Percentiles rank a stretch among this genome's conserved stretches.
phyloP scores from a whole-genome alignment of 2,329 filamentous ascomycete species.

The Grosmannia clavigera region DNA sequence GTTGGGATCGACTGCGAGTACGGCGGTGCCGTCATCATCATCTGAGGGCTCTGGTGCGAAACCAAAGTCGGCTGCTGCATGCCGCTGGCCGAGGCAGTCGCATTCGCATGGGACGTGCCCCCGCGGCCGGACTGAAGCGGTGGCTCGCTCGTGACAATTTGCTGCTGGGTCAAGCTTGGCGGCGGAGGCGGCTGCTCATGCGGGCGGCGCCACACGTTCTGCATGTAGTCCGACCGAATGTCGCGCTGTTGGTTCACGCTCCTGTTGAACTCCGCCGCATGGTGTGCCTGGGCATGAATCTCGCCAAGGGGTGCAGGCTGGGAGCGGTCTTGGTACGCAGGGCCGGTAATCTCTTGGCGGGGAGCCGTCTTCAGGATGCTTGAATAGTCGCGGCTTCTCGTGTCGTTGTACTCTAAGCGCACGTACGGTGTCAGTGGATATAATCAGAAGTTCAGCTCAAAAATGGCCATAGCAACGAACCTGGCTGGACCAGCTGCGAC shows the following conservation, averaged over 20 bases:
- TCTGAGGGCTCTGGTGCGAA: conserved; percentile 51
- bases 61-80: conserved; percentile 44
- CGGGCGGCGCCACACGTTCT: conserved; percentile 69
- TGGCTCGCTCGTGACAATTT: conserved; percentile 31
- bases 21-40: conserved; percentile 51
- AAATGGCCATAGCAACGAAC: conserved; percentile 33
- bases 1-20: conserved; percentile 63
- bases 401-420: conserved; percentile 58
- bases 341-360: conserved; percentile 78
- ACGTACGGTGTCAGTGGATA: background rate
- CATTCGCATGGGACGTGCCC: conserved; percentile 48
- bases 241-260: conserved; percentile 67
- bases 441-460: background rate
- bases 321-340: conserved; percentile 77
- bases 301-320: conserved; percentile 65
- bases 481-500: conserved; percentile 53
- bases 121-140: conserved; percentile 37
- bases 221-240: conserved; percentile 66
- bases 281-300: conserved; percentile 72
- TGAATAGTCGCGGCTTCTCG: conserved; percentile 68
- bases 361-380: conserved; percentile 66
- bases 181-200: conserved; percentile 57
- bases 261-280: conserved; percentile 86
- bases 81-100: conserved; percentile 25
- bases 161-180: conserved; percentile 34